These are phyloP conservation scores for Eragrostis nindensis DNA, from an alignment of 176 grass and related monocot genomes.

Conservation along the genomic window DNA sequence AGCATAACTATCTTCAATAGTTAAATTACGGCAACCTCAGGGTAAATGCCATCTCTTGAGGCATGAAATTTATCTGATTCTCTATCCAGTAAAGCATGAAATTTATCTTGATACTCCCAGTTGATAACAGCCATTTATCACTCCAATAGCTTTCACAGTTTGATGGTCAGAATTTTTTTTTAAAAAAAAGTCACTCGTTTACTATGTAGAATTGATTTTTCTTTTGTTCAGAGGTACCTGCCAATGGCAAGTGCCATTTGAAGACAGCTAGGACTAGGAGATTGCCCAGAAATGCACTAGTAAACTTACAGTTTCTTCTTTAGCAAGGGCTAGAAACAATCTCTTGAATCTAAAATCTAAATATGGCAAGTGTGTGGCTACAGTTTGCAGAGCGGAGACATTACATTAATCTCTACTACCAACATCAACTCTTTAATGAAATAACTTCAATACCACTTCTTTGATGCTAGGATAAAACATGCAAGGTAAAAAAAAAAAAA, in stretches of 20 bases:
- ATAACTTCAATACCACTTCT: neutral
- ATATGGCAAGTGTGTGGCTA: neutral
- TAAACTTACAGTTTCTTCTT: constrained; percentile 29
- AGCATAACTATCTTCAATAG: neutral
- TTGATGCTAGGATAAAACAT: neutral
- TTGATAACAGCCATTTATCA: too few species aligned
- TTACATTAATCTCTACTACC: neutral
- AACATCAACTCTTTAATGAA: neutral
- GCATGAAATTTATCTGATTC: too few species aligned
- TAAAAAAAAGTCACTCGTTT: neutral
- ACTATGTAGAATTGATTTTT: neutral
- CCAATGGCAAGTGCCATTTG: neutral
- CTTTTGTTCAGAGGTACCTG: neutral
- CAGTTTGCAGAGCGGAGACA: neutral
- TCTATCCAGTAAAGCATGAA: neutral
- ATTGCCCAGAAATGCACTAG: neutral
- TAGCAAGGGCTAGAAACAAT: neutral
- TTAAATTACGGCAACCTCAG: neutral
- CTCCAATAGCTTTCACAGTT: neutral
- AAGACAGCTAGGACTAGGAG: neutral
- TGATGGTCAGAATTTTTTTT: neutral
- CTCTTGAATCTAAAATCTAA: neutral
- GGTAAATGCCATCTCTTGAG: too few species aligned
- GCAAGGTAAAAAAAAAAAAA: neutral
- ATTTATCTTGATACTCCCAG: constrained; percentile 1